These are phyloP conservation scores for Suhomyces chickasaworum DNA, from an alignment of 1,139 yeast genomes.

Conservation along the genomic window DNA sequence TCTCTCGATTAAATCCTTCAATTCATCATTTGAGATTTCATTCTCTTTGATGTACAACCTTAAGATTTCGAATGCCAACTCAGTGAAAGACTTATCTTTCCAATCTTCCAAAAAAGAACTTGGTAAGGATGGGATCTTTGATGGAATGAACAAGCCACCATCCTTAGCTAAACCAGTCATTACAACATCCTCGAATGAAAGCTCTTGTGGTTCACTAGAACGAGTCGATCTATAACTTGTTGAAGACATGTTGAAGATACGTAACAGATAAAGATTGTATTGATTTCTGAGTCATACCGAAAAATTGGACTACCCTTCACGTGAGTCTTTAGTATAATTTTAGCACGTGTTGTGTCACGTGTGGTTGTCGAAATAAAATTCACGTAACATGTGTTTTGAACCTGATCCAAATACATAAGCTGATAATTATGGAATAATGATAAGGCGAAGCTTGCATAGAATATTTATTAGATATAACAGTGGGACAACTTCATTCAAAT, in stretches of 20 bases:
- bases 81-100: constrained; percentile 76
- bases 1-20: constrained; percentile 58
- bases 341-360: not conserved
- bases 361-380: not conserved
- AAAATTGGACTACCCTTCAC: constrained; percentile 1
- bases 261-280: not conserved
- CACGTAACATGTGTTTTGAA: not conserved
- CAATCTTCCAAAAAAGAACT: constrained; percentile 62
- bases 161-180: constrained; percentile 94
- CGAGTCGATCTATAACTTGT: constrained; percentile 87
- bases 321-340: not conserved
- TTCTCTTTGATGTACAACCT: constrained; percentile 67
- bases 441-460: constrained; percentile 11
- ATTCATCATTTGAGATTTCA: constrained; percentile 75
- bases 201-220: constrained; percentile 54
- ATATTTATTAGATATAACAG: constrained; percentile 12
- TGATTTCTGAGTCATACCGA: constrained; percentile 9
- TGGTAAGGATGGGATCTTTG: constrained; percentile 72
- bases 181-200: constrained; percentile 88
- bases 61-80: constrained; percentile 84
- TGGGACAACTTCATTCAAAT: not conserved
- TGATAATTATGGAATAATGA: constrained; percentile 7
- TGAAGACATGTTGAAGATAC: constrained; percentile 28
- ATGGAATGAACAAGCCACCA: constrained; percentile 93
- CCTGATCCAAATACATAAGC: not conserved